phyloP scores from a whole-genome alignment of 345 rosid species.

The Brassica juncea region DNA sequence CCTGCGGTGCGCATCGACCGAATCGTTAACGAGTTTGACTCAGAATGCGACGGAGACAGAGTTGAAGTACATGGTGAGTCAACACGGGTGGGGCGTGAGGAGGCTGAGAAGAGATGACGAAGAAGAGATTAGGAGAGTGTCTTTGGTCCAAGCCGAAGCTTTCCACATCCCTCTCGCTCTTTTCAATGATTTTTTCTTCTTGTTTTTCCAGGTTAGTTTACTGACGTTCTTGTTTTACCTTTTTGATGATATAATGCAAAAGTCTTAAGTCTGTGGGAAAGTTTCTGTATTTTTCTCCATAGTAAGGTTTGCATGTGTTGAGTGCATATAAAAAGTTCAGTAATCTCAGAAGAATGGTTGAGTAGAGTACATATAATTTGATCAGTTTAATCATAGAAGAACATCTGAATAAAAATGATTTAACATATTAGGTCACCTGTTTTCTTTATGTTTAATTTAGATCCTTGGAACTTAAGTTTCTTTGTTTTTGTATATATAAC shows the following conservation, averaged over 20 bases:
- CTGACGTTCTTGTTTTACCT: background rate
- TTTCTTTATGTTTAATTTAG: background rate
- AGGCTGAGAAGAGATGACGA: slow-evolving; percentile 50
- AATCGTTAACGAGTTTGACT: slow-evolving; percentile 30
- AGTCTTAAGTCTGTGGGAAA: background rate
- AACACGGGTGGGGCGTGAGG: slow-evolving; percentile 74
- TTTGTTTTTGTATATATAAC: background rate
- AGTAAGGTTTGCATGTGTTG: background rate
- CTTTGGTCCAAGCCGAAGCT: slow-evolving; percentile 77
- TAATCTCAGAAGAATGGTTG: background rate
- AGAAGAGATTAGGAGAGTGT: slow-evolving; percentile 59
- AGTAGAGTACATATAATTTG: background rate
- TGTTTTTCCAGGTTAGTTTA: slow-evolving; percentile 66
- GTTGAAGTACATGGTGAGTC: slow-evolving; percentile 48
- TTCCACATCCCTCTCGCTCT: slow-evolving; percentile 66
- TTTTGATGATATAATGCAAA: background rate
- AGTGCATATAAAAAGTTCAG: background rate
- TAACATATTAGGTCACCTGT: too few species aligned
- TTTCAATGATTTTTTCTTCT: slow-evolving; percentile 68
- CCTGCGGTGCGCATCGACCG: slow-evolving; percentile 35
- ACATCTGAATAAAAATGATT: too few species aligned
- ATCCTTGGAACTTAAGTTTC: background rate
- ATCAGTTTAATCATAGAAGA: background rate
- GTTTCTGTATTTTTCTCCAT: background rate
- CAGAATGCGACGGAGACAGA: slow-evolving; percentile 14